phyloP scores from a whole-genome alignment of 1,284 basidiomycete genomes.

The Tilletia caries region DNA sequence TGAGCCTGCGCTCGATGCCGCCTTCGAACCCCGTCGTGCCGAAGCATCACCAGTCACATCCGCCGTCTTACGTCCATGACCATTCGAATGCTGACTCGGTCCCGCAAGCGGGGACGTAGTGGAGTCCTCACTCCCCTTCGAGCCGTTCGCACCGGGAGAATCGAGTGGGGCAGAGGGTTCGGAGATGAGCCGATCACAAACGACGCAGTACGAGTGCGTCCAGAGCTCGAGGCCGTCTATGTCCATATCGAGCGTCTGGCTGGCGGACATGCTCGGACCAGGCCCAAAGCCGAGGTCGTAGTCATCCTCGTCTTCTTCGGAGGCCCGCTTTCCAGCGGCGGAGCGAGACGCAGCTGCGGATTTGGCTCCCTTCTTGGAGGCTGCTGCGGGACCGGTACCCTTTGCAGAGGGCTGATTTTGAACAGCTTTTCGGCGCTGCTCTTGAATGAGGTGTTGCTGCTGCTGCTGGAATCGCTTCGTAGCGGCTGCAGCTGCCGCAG shows the following conservation, averaged over 20 bases:
- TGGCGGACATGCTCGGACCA: neutral
- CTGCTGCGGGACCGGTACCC: no score
- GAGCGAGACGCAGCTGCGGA: no score
- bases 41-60: neutral
- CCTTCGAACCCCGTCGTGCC: neutral
- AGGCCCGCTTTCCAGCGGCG: no score
- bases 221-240: conserved; percentile 49
- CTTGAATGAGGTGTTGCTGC: conserved; percentile 3
- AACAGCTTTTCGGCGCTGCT: neutral
- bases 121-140: neutral
- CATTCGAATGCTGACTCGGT: neutral
- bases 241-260: conserved; percentile 26
- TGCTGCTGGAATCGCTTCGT: conserved; percentile 3
- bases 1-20: neutral
- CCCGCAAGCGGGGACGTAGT: neutral
- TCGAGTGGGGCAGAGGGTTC: neutral
- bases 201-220: conserved; percentile 42
- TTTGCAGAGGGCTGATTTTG: neutral
- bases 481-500: conserved; percentile 1
- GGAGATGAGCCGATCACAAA: conserved; percentile 44
- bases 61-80: neutral
- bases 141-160: neutral
- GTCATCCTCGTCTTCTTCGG: neutral
- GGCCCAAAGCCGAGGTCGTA: conserved; percentile 8
- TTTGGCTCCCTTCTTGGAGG: no score